Evolutionary conservation across 1,284 basidiomycete species (phyloP).

Genomic region (Cryptococcus sp.): DNA sequence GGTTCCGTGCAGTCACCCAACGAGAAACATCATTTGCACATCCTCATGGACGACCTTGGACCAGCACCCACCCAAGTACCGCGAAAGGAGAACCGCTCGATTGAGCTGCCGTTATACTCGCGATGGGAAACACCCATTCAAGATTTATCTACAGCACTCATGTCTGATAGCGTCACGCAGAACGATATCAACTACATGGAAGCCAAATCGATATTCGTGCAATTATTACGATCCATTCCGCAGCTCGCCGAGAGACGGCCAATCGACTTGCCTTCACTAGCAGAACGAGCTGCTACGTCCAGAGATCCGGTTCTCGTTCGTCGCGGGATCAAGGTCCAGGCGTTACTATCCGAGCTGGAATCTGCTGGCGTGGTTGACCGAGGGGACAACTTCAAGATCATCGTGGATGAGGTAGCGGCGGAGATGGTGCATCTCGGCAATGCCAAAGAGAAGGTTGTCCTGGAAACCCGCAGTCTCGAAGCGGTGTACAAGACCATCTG

Average conservation of each 20-base stretch:
- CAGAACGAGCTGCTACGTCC: slow-evolving; percentile 92
- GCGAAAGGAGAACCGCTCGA: slow-evolving; percentile 92
- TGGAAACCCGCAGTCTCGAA: slow-evolving; percentile 90
- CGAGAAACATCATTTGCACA: slow-evolving; percentile 95
- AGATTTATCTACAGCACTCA: slow-evolving; percentile 92
- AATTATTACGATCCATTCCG: slow-evolving; percentile 92
- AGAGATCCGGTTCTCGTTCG: slow-evolving; percentile 94
- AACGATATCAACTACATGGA: slow-evolving; percentile 99
- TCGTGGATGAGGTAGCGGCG: slow-evolving; percentile 94
- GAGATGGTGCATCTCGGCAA: slow-evolving; percentile 96
- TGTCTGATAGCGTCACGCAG: slow-evolving; percentile 88
- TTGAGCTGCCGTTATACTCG: slow-evolving; percentile 90
- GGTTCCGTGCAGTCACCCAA: slow-evolving; percentile 73
- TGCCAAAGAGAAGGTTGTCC: slow-evolving; percentile 88
- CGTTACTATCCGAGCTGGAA: slow-evolving; percentile 95
- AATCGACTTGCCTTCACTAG: slow-evolving; percentile 84
- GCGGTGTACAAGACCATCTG: slow-evolving; percentile 98
- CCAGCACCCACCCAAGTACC: slow-evolving; percentile 90
- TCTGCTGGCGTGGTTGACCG: slow-evolving; percentile 84
- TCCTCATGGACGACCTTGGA: slow-evolving; percentile 93
- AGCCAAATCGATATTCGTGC: slow-evolving; percentile 98
- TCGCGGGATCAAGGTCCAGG: slow-evolving; percentile 98
- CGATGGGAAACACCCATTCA: slow-evolving; percentile 99
- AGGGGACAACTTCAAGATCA: slow-evolving; percentile 81
- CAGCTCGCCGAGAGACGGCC: slow-evolving; percentile 79